These are phyloP conservation scores for Xylaria sp. DNA, from an alignment of 2,329 filamentous ascomycete genomes.

Conservation along the genomic window DNA sequence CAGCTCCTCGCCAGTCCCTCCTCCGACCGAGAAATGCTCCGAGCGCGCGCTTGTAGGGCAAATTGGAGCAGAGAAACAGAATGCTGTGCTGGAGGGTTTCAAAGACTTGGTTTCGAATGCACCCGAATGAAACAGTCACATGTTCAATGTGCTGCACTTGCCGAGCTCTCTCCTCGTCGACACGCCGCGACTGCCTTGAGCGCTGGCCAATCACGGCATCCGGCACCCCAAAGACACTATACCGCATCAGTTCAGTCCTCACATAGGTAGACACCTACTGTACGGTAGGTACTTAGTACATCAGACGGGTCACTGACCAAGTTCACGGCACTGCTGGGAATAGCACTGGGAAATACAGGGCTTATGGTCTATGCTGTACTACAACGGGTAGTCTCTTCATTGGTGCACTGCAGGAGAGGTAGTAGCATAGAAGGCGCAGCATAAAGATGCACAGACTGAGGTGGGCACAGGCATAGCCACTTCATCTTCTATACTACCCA, in stretches of 20 bases:
- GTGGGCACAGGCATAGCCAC: background rate
- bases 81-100: background rate
- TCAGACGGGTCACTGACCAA: too few species aligned
- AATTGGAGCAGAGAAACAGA: background rate
- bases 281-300: too few species aligned
- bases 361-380: background rate
- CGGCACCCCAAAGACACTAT: background rate
- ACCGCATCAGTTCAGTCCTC: too few species aligned
- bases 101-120: slow-evolving; percentile 4
- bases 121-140: slow-evolving; percentile 10
- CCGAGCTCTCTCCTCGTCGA: background rate
- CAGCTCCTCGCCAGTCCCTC: slow-evolving; percentile 10
- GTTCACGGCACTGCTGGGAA: slow-evolving; percentile 1
- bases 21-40: too few species aligned
- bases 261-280: too few species aligned
- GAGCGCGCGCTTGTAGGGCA: background rate
- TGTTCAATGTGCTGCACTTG: background rate
- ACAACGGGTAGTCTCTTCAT: background rate
- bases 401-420: background rate
- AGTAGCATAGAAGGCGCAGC: too few species aligned
- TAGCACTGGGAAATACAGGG: background rate
- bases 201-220: slow-evolving; percentile 13
- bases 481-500: too few species aligned
- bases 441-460: background rate
- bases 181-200: background rate